Base-by-base conservation (phyloP, 1,284 basidiomycete species). In the Pascua guehoae region DNA sequence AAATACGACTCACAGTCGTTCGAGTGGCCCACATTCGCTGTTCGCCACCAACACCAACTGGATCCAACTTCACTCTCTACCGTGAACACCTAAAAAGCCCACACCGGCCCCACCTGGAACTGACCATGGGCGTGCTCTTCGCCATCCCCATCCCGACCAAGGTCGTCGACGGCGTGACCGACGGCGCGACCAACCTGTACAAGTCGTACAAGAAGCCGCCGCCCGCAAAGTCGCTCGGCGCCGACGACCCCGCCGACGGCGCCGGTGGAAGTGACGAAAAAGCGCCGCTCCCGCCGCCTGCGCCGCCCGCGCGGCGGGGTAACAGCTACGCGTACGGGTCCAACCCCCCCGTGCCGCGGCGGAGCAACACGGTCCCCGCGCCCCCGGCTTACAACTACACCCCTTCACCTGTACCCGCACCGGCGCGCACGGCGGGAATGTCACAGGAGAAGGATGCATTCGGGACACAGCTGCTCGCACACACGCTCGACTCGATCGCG, bases 401-500 rank as follows among this genome's bases (percentile, higher is more conserved):
- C n/a, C 45, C 32, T 36, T 18, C 45, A 10, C 24, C 17, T 24
- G 8, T 32, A n/a, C n/a, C n/a, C 12, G 45, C 24, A n/a, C 11
- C 45, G 10, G 32, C 45, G 18, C 24, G 45, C 5, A 17, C 48
- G 7, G 48, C 12, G 9, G 17, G 12, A 11, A 32, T 9, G 11
- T 4, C 24, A 11, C n/a, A 36, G 11, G n/a, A 16, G 24, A 32
- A 32, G 24, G 43, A 45, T 9, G 18, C 42, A 7, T 51, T 45
- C 37, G 43, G 42, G 11, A 17, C 36, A 7, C 42, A 71, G 50
- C 60, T 73, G 36, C 63, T 73, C 58, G 64, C 64, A 18, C 71
- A 73, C 60, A 71, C 68, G 10, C 52, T 66, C n/a, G 59, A 66
- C n/a, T 68, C 69, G 4, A 62, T 72, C 46, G 52, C 63, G 18